These are phyloP conservation scores for Periconia digitata DNA, from an alignment of 2,329 filamentous ascomycete genomes.

Conservation along the genomic window DNA sequence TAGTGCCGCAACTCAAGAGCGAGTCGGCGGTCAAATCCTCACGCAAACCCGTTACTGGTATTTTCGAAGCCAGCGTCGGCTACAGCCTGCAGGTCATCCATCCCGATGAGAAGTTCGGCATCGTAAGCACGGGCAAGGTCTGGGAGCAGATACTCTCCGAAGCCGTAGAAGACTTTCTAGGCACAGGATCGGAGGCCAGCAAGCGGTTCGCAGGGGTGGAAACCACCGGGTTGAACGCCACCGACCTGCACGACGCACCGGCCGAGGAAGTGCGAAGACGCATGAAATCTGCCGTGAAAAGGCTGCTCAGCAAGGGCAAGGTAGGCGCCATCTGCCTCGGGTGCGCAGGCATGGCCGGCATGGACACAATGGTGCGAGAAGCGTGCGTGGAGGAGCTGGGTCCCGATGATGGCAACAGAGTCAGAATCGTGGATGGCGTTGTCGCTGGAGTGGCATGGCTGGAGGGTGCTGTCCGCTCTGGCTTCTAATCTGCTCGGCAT, in stretches of 20 bases:
- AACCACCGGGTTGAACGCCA: slow-evolving; percentile 78
- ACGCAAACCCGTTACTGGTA: slow-evolving; percentile 68
- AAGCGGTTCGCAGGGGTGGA: slow-evolving; percentile 74
- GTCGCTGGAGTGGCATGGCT: slow-evolving; percentile 67
- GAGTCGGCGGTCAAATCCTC: slow-evolving; percentile 38
- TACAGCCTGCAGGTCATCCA: slow-evolving; percentile 60
- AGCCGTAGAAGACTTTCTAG: slow-evolving; percentile 68
- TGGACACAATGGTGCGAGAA: slow-evolving; percentile 73
- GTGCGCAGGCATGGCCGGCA: slow-evolving; percentile 87
- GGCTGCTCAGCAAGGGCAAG: slow-evolving; percentile 59
- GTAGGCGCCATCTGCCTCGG: slow-evolving; percentile 77
- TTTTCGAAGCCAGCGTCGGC: slow-evolving; percentile 82
- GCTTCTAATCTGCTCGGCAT: no score
- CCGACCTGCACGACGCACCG: slow-evolving; percentile 72
- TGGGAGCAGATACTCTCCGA: slow-evolving; percentile 74
- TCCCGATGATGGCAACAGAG: slow-evolving; percentile 55
- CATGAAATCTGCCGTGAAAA: slow-evolving; percentile 70
- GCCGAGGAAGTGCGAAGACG: slow-evolving; percentile 64
- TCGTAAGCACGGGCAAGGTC: slow-evolving; percentile 82
- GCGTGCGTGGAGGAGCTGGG: slow-evolving; percentile 68
- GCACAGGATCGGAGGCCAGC: slow-evolving; percentile 43
- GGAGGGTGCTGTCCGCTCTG: slow-evolving; percentile 52
- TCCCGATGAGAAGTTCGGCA: slow-evolving; percentile 67
- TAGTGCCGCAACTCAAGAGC: slow-evolving; percentile 65
- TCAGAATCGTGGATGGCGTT: slow-evolving; percentile 80